A percentile compares a stretch with the other conserved stretches of the same genome.
Evolutionary conservation across 805 yeast species (phyloP).

Genomic region (Cyberlindnera subsufficiens): DNA sequence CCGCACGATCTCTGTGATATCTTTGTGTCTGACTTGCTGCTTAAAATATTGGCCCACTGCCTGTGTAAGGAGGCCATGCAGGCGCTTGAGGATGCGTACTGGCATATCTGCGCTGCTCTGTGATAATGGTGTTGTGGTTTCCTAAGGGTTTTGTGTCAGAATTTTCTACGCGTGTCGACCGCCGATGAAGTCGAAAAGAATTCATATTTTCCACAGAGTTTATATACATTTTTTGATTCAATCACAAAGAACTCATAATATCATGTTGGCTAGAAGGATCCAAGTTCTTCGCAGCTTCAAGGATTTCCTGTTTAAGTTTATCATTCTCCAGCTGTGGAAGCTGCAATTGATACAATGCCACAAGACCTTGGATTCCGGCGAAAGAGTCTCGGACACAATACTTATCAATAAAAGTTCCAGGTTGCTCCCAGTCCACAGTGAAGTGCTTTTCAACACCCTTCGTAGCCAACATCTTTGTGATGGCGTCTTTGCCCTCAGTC

Average conservation of each 20-base stretch:
- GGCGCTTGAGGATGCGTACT: no score
- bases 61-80: no score
- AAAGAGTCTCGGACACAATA: constrained; percentile 7
- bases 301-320: constrained; percentile 9
- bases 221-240: neutral
- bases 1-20: constrained; percentile 3
- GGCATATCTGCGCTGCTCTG: no score
- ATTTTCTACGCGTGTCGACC: no score
- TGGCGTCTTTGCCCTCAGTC: constrained; percentile 11
- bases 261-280: constrained; percentile 18
- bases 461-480: constrained; percentile 19
- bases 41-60: no score
- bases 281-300: constrained; percentile 6
- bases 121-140: no score
- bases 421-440: constrained; percentile 11
- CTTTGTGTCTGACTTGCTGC: neutral
- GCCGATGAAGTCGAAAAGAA: no score
- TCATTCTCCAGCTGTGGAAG: constrained; percentile 15
- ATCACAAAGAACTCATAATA: constrained; percentile 9
- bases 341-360: constrained; percentile 11
- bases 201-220: no score
- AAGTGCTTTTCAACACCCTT: constrained; percentile 23
- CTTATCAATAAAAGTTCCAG: constrained; percentile 9
- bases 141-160: no score
- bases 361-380: constrained; percentile 13